A percentile compares a stretch with the other conserved stretches of the same genome.
Evolutionary conservation across 352 stramenopile genomes (phyloP).

Genomic region (Phytophthora ramorum): DNA sequence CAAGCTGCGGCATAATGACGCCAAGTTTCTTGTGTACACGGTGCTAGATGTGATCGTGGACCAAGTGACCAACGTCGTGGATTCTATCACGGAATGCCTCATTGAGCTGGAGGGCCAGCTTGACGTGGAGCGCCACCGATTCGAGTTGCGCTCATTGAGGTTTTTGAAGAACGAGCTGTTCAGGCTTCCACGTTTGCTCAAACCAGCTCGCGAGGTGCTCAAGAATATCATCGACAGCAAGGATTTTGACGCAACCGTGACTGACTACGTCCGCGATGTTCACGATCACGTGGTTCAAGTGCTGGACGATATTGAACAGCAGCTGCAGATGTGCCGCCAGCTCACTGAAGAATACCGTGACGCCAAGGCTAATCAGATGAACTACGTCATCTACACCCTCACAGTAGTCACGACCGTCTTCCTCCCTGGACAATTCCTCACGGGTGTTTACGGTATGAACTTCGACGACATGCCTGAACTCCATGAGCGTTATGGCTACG

Average conservation of each 20-base stretch:
- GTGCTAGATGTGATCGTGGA: conserved; percentile 91
- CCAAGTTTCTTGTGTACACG: conserved; percentile 88
- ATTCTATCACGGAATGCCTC: conserved; percentile 78
- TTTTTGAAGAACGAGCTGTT: conserved; percentile 87
- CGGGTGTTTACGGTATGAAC: conserved; percentile 92
- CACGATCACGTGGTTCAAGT: conserved; percentile 85
- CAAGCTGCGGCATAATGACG: conserved; percentile 90
- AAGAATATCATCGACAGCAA: conserved; percentile 87
- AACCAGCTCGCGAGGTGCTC: conserved; percentile 81
- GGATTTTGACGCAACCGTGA: conserved; percentile 81
- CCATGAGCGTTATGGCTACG: conserved; percentile 81
- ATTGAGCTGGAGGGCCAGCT: conserved; percentile 83
- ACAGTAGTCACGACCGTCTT: conserved; percentile 92
- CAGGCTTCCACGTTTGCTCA: conserved; percentile 76
- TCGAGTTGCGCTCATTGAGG: conserved; percentile 69
- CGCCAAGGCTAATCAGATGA: conserved; percentile 86
- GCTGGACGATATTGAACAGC: conserved; percentile 84
- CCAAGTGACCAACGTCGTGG: conserved; percentile 78
- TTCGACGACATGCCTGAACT: conserved; percentile 92
- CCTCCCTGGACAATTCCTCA: conserved; percentile 88
- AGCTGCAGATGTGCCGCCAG: conserved; percentile 81
- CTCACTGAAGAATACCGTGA: conserved; percentile 87
- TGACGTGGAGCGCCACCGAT: conserved; percentile 70
- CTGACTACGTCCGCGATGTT: conserved; percentile 86
- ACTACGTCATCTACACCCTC: conserved; percentile 92